Evolutionary conservation across 2,329 filamentous ascomycete species (phyloP), one percentile per base, ranked within the genome.

Genomic region (Epicoccum sorghinum): DNA sequence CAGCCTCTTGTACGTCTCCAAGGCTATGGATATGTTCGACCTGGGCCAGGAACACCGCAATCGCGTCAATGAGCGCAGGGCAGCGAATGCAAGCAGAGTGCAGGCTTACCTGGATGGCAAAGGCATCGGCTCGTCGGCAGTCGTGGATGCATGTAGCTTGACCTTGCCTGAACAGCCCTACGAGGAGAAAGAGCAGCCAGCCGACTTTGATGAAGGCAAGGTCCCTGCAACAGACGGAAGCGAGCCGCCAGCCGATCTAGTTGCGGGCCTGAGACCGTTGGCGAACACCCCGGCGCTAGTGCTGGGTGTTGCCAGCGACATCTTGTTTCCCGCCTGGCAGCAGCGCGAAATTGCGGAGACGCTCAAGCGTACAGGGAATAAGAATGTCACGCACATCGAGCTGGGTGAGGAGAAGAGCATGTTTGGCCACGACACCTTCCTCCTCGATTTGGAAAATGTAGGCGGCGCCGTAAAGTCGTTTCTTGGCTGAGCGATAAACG

Each of bases 21-120:
- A 99, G 77, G 95, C 95, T 4, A 99, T 99, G 95, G 95, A 99
- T 71, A 81, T 99, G 10, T 99, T 99, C 73, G 95, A 99, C 68
- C 83, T 99, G 0, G 92, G 95, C 23, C 79, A 80, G 42, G 82
- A 85, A 36, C 87, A 89, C 69, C 90, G 93, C 70, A 75, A 79
- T 3, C 85, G 83, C 18, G 86, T 89, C 2, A 79, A 79, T 18
- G 69, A 79, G 29, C 83, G 91, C 25, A 82, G 93, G 13, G 79
- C 82, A 12, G 80, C 85, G 49, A 86, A 88, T 42, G 78, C 83
- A 57, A 75, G 79, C 39, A 83, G 83, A 44, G 77, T 93, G 2
- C 79, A 83, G 22, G 78, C 80, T 10, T 75, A 73, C 35, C 49
- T 69, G 14, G 71, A 70, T 35, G 73, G 72, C 5, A 52, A 62